Evolutionary conservation across 495 filamentous ascomycete species (phyloP), one percentile per base, ranked within the genome.

Genomic region (Haplographium delicatum): DNA sequence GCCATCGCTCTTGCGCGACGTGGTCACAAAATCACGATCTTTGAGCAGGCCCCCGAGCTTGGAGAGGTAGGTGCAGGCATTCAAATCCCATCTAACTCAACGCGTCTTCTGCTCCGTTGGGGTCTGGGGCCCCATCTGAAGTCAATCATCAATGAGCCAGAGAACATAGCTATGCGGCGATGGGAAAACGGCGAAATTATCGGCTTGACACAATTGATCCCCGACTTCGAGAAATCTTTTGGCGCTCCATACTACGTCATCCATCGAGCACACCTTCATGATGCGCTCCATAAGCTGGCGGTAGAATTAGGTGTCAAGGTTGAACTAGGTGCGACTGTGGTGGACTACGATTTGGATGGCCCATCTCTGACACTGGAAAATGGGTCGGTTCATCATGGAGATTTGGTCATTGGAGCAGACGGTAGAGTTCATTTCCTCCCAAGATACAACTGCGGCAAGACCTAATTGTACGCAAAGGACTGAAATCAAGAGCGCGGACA

Each of bases 11-110:
- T 75, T 13, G 56, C 64, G 16, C 61, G 48, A 20, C 57, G 57
- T 9, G 76, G 75, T 6, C 71, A 79, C 28, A 50, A 54, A 0
- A 70, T 81, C 5, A 73, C 65, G 1, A 62, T 80, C 8, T 61
- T 75, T 19, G 77, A 81, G 45, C 68, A 74, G 53, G 63, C 73
- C 4, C 27, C 43, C 5, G 51, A 62, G 11, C 57, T 79, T 1
- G 63, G 64, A 26, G 75, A 79, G 60, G 72, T 72, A 54, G 73
- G 72, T 16, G 73, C 70, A 4, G 73, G 73, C 15, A 74, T 75
- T 33, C 71, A 74, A 52, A 67, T 75, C 19, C 68, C 73, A 1
- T 65, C 73, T 1, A 76, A 76, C 48, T 62, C 65, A 20, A 50
- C 62, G 1, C 59, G 62, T 2, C 61, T 74, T 16, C 59, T 73